Evolutionary conservation across 2,329 filamentous ascomycete genomes (phyloP).

Genomic region (Raffaelea ambrosiae): DNA sequence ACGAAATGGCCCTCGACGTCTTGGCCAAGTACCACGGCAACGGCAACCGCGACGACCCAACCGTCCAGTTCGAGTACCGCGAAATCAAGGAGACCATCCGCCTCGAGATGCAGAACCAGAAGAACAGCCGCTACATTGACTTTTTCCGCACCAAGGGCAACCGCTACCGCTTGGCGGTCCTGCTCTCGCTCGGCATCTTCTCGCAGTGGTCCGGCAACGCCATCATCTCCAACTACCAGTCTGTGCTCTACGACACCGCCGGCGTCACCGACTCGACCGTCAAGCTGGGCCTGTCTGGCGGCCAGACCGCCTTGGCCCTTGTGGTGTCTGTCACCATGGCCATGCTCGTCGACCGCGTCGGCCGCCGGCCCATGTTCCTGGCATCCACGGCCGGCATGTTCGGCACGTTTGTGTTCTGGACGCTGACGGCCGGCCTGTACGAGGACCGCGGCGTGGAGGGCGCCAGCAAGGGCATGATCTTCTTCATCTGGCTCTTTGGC

Average conservation of each 20-base stretch:
- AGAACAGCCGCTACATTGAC: slow-evolving; percentile 42
- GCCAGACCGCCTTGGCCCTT: slow-evolving; percentile 42
- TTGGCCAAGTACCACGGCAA: slow-evolving; percentile 50
- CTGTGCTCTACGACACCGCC: slow-evolving; percentile 42
- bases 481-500: slow-evolving; percentile 30
- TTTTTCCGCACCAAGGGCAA: slow-evolving; percentile 31
- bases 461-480: slow-evolving; percentile 32
- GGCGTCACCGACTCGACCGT: slow-evolving; percentile 37
- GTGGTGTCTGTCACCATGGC: slow-evolving; percentile 43
- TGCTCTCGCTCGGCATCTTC: slow-evolving; percentile 41
- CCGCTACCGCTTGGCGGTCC: slow-evolving; percentile 8
- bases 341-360: slow-evolving; percentile 44
- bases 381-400: slow-evolving; percentile 33
- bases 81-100: slow-evolving; percentile 49
- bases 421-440: slow-evolving; percentile 35
- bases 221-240: slow-evolving; percentile 50
- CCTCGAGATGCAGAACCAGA: slow-evolving; percentile 21
- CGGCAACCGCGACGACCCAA: slow-evolving; percentile 39
- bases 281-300: slow-evolving; percentile 37
- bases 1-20: slow-evolving; percentile 44
- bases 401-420: slow-evolving; percentile 42
- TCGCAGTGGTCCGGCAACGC: slow-evolving; percentile 54
- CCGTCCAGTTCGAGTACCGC: slow-evolving; percentile 49
- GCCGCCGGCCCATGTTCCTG: slow-evolving; percentile 49
- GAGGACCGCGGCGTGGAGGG: slow-evolving; percentile 27